phyloP scores from a whole-genome alignment of 2,329 filamentous ascomycete genomes.

The Talaromyces atroroseus region DNA sequence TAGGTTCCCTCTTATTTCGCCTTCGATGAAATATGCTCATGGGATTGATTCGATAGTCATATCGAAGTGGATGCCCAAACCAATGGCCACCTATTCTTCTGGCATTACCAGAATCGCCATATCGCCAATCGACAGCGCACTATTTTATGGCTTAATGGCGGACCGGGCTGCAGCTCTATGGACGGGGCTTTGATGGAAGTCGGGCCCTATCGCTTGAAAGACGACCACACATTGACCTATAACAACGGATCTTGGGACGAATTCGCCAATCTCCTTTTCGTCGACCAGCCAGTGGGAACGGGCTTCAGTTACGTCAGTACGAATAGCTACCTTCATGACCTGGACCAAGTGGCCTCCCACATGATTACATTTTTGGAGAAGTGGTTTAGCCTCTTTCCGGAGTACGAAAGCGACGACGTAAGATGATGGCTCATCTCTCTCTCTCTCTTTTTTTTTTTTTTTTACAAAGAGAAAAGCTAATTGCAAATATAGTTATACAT shows the following conservation, averaged over 20 bases:
- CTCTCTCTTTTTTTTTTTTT: too few relatives aligned
- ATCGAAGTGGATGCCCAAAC: slow-evolving; percentile 79
- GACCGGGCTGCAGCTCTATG: slow-evolving; percentile 94
- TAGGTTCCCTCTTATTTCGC: slow-evolving; percentile 39
- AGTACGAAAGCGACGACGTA: slow-evolving; percentile 89
- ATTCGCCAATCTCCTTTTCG: slow-evolving; percentile 93
- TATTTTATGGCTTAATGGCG: slow-evolving; percentile 95
- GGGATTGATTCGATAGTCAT: slow-evolving; percentile 54
- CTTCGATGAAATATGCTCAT: background rate
- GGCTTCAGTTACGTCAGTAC: slow-evolving; percentile 95
- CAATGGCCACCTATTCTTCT: slow-evolving; percentile 96
- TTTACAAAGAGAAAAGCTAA: background rate
- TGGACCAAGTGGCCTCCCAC: slow-evolving; percentile 82
- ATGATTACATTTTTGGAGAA: slow-evolving; percentile 86
- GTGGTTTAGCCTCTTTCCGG: slow-evolving; percentile 84
- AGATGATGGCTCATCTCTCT: too few relatives aligned
- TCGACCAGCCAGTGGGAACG: slow-evolving; percentile 94
- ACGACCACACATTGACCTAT: slow-evolving; percentile 64
- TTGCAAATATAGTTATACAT: slow-evolving; percentile 66
- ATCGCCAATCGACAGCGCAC: slow-evolving; percentile 88
- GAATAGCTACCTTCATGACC: slow-evolving; percentile 76
- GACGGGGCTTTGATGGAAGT: slow-evolving; percentile 96
- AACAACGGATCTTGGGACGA: slow-evolving; percentile 99
- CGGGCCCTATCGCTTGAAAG: slow-evolving; percentile 80
- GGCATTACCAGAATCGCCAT: slow-evolving; percentile 93